phyloP scores from a whole-genome alignment of 768 basidiomycete genomes.

The Tulasnella sp. region DNA sequence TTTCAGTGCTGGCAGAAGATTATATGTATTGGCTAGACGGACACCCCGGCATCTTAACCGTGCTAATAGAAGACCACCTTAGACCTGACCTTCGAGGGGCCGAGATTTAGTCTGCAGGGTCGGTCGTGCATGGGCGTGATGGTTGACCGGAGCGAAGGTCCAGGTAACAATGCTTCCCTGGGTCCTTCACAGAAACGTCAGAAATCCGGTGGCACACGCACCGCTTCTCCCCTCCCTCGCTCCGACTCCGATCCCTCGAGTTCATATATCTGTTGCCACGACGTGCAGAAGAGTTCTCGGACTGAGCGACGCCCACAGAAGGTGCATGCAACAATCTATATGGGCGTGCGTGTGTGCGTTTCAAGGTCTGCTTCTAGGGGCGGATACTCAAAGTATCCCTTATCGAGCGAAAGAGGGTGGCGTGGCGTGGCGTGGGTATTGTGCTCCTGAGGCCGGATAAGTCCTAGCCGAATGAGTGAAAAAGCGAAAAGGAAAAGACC shows the following conservation, averaged over 20 bases:
- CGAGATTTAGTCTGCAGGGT: neutral
- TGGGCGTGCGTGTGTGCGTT: neutral
- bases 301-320: neutral
- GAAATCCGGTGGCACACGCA: neutral
- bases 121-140: neutral
- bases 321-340: neutral
- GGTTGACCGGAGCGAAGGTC: neutral
- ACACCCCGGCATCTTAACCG: no score
- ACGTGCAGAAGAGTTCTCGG: neutral
- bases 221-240: neutral
- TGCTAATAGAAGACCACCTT: no score
- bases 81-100: no score
- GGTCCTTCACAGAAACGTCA: neutral
- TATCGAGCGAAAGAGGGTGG: neutral
- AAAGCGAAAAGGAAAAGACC: no score
- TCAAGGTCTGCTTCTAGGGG: no score
- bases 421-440: neutral
- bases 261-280: neutral
- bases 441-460: neutral
- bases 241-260: neutral
- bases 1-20: no score
- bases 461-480: neutral
- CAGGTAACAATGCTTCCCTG: neutral
- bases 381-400: no score
- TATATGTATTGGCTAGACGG: no score